Evolutionary conservation across 768 basidiomycete genomes (phyloP).

Genomic region (Termitomyces bulborhizus): DNA sequence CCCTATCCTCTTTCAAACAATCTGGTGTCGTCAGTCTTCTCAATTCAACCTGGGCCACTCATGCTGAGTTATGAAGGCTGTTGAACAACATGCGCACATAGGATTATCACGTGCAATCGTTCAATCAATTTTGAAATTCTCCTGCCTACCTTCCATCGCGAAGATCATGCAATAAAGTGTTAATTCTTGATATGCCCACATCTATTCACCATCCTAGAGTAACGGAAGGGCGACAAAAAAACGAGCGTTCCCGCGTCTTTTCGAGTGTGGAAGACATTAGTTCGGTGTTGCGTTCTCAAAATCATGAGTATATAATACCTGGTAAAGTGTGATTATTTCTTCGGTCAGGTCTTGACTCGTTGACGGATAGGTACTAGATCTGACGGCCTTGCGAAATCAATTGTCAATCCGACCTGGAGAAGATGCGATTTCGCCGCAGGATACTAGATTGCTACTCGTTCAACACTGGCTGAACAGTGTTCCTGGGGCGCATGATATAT

Average conservation of each 20-base stretch:
- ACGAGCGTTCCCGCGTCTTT: slow-evolving; percentile 9
- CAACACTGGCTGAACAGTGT: slow-evolving; percentile 56
- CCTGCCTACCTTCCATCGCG: too few relatives aligned
- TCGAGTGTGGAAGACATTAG: slow-evolving; percentile 26
- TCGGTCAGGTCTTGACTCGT: slow-evolving; percentile 3
- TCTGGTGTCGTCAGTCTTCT: not conserved
- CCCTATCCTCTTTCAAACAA: not conserved
- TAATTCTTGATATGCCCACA: not conserved
- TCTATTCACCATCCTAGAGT: not conserved
- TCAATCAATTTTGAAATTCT: too few relatives aligned
- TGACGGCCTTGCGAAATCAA: slow-evolving; percentile 58
- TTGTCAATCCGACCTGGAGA: slow-evolving; percentile 49
- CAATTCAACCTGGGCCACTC: too few relatives aligned
- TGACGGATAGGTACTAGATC: slow-evolving; percentile 20
- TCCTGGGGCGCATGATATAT: slow-evolving; percentile 55
- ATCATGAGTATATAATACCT: slow-evolving; percentile 23
- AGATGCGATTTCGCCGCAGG: slow-evolving; percentile 39
- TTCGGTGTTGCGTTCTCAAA: slow-evolving; percentile 24
- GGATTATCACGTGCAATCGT: too few relatives aligned
- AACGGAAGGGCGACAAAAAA: not conserved
- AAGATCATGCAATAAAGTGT: not conserved
- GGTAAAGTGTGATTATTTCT: slow-evolving; percentile 18
- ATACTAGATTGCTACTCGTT: slow-evolving; percentile 53
- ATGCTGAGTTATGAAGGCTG: too few relatives aligned
- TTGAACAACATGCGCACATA: not conserved